phyloP scores from a whole-genome alignment of 1,284 basidiomycete species.

The Exobasidium rhododendri region DNA sequence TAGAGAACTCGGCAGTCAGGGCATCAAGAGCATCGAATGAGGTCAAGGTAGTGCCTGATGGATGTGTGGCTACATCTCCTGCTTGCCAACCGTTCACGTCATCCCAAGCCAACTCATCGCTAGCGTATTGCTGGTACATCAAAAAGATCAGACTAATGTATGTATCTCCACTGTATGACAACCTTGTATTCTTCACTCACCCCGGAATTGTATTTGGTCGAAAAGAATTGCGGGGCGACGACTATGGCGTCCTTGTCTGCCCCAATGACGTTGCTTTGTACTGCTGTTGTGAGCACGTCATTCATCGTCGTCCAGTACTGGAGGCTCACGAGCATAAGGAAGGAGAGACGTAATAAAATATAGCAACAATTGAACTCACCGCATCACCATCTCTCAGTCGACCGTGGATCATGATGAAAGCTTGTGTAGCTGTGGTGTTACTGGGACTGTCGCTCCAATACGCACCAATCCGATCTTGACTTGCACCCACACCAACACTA shows the following conservation, averaged over 20 bases:
- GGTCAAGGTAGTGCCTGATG: constrained; percentile 25
- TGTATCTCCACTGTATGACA: no score
- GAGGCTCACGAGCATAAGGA: constrained; percentile 18
- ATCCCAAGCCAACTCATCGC: constrained; percentile 40
- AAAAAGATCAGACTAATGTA: background rate
- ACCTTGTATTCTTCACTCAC: no score
- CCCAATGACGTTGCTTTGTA: constrained; percentile 19
- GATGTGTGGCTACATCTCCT: constrained; percentile 43
- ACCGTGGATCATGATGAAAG: constrained; percentile 52
- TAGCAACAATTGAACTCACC: no score
- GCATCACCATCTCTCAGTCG: constrained; percentile 37
- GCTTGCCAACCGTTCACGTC: constrained; percentile 51
- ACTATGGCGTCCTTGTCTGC: constrained; percentile 36
- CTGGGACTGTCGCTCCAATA: constrained; percentile 32
- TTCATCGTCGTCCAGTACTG: constrained; percentile 37
- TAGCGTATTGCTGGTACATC: constrained; percentile 32
- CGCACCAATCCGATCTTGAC: constrained; percentile 22
- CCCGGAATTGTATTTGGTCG: constrained; percentile 29
- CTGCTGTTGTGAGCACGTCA: constrained; percentile 28
- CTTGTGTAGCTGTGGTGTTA: constrained; percentile 28
- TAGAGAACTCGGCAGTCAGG: constrained; percentile 34
- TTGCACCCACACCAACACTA: constrained; percentile 26
- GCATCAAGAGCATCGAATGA: constrained; percentile 47
- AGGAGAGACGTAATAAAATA: background rate
- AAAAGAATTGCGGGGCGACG: constrained; percentile 48